phyloP scores from a whole-genome alignment of 2,329 filamentous ascomycete genomes.

The Stemphylium lycopersici region DNA sequence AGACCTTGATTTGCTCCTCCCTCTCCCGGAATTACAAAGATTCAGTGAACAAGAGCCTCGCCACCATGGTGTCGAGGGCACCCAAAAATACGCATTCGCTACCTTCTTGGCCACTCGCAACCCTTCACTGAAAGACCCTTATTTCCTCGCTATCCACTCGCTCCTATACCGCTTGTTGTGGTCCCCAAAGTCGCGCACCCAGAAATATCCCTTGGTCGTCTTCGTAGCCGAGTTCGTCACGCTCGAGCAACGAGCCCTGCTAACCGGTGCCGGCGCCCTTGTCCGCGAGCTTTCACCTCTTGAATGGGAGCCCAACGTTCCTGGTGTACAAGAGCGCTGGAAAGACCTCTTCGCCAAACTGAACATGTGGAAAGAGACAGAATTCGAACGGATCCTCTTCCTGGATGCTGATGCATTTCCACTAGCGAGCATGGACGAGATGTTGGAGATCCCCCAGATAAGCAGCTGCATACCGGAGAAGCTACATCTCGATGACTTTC shows the following conservation, averaged over 20 bases:
- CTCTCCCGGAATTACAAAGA: slow-evolving; percentile 19
- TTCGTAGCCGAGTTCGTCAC: slow-evolving; percentile 45
- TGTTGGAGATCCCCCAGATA: slow-evolving; percentile 34
- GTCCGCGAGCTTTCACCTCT: slow-evolving; percentile 41
- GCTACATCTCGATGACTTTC: slow-evolving; percentile 33
- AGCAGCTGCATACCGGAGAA: slow-evolving; percentile 30
- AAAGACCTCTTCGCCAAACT: slow-evolving; percentile 46
- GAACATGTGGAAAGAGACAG: slow-evolving; percentile 44
- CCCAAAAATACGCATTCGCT: slow-evolving; percentile 35
- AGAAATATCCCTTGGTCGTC: slow-evolving; percentile 38
- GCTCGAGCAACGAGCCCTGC: slow-evolving; percentile 35
- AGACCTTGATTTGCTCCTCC: slow-evolving; percentile 34
- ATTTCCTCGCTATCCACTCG: slow-evolving; percentile 44
- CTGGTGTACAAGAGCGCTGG: slow-evolving; percentile 34
- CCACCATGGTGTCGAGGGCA: slow-evolving; percentile 27
- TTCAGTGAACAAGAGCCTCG: slow-evolving; percentile 29
- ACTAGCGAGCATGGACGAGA: slow-evolving; percentile 34
- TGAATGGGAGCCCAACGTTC: slow-evolving; percentile 34
- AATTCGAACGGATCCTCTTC: slow-evolving; percentile 40
- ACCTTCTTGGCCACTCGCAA: slow-evolving; percentile 43
- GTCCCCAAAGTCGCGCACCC: slow-evolving; percentile 34
- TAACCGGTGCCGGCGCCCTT: slow-evolving; percentile 41
- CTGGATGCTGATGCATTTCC: slow-evolving; percentile 46
- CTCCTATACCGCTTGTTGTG: slow-evolving; percentile 43
- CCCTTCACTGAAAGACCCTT: slow-evolving; percentile 42